Percentiles rank a stretch among this genome's conserved stretches.
These are phyloP conservation scores for Ogataea nonfermentans DNA, from an alignment of 805 yeast genomes.

Conservation along the genomic window DNA sequence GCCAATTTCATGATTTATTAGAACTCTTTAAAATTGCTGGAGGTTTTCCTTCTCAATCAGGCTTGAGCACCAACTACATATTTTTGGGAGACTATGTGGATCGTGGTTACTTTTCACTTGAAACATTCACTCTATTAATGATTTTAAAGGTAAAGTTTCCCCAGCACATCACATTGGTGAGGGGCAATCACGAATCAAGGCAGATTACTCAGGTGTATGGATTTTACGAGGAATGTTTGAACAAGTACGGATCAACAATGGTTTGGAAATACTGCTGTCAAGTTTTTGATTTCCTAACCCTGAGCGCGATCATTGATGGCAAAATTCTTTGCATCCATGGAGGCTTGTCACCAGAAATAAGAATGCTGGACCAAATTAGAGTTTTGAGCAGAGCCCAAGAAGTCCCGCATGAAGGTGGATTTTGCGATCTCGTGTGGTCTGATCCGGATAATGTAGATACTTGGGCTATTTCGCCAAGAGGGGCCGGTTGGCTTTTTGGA, in stretches of 20 bases:
- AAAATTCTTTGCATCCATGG: slow-evolving; percentile 95
- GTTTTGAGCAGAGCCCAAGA: slow-evolving; percentile 95
- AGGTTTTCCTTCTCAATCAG: slow-evolving; percentile 76
- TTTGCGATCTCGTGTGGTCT: slow-evolving; percentile 96
- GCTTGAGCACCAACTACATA: slow-evolving; percentile 55
- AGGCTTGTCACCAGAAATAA: slow-evolving; percentile 93
- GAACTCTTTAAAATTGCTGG: slow-evolving; percentile 90
- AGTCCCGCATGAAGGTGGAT: slow-evolving; percentile 98
- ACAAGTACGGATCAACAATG: slow-evolving; percentile 90
- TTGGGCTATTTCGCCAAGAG: slow-evolving; percentile 97
- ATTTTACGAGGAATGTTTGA: slow-evolving; percentile 91
- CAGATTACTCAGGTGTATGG: slow-evolving; percentile 99
- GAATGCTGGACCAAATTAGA: slow-evolving; percentile 95
- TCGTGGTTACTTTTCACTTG: slow-evolving; percentile 93
- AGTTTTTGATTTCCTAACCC: slow-evolving; percentile 88
- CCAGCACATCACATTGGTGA: slow-evolving; percentile 77
- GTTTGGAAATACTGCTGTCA: slow-evolving; percentile 97
- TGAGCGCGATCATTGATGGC: slow-evolving; percentile 96
- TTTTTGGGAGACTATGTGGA: slow-evolving; percentile 97
- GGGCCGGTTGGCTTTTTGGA: slow-evolving; percentile 98
- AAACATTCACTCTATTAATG: slow-evolving; percentile 92
- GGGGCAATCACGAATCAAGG: slow-evolving; percentile 97
- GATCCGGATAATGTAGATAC: slow-evolving; percentile 98
- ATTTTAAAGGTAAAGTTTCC: slow-evolving; percentile 76
- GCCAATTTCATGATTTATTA: slow-evolving; percentile 92